These are phyloP conservation scores for Candida takata DNA, from an alignment of 805 yeast genomes.

Conservation along the genomic window DNA sequence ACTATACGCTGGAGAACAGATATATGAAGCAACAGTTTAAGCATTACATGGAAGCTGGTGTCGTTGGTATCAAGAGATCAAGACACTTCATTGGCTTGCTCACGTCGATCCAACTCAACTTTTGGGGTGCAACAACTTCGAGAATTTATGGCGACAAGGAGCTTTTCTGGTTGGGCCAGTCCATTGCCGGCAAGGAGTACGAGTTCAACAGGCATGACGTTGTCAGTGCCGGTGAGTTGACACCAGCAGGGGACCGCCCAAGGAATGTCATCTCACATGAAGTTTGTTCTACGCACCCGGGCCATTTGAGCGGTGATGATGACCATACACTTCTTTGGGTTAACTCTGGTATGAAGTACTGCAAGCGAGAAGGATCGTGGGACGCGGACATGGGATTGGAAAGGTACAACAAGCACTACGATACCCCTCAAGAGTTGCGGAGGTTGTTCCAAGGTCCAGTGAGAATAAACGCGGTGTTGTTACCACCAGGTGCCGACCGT, in stretches of 20 bases:
- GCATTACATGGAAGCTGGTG: constrained; percentile 33
- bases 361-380: constrained; percentile 37
- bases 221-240: constrained; percentile 30
- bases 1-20: constrained; percentile 28
- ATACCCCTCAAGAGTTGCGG: constrained; percentile 7
- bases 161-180: constrained; percentile 65
- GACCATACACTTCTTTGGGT: constrained; percentile 48
- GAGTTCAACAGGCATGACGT: constrained; percentile 32
- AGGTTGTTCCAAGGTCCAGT: constrained; percentile 32
- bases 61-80: constrained; percentile 24
- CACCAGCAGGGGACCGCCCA: constrained; percentile 18
- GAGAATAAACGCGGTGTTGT: constrained; percentile 37
- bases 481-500: constrained; percentile 40
- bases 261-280: constrained; percentile 27
- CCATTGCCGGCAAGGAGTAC: constrained; percentile 33
- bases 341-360: constrained; percentile 62
- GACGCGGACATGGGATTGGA: constrained; percentile 25
- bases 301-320: constrained; percentile 47
- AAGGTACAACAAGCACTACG: constrained; percentile 21
- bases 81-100: constrained; percentile 20
- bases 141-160: constrained; percentile 83
- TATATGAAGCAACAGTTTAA: constrained; percentile 26
- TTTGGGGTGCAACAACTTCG: constrained; percentile 34
- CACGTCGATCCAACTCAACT: constrained; percentile 25
- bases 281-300: constrained; percentile 59